These are phyloP conservation scores for Starmerella sp. DNA, from an alignment of 805 yeast genomes.

Conservation along the genomic window DNA sequence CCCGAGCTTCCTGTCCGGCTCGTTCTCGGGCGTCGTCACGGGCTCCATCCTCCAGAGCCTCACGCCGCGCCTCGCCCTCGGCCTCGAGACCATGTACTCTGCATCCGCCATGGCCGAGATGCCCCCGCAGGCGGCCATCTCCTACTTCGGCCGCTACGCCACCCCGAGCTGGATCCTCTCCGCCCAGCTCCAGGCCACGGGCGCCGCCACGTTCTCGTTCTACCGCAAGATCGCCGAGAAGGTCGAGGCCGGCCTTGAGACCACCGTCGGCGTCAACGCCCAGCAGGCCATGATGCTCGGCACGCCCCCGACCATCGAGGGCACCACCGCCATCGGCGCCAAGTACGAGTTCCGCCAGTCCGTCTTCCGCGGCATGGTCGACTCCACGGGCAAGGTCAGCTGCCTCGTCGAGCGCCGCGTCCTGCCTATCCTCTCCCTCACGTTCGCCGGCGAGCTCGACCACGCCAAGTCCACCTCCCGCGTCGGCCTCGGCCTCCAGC, in stretches of 20 bases:
- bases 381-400: slow-evolving; percentile 80
- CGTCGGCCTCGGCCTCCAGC: slow-evolving; percentile 88
- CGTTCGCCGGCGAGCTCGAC: slow-evolving; percentile 88
- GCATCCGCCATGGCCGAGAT: slow-evolving; percentile 32
- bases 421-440: slow-evolving; percentile 76
- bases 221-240: slow-evolving; percentile 88
- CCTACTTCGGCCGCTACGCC: slow-evolving; percentile 82
- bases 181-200: slow-evolving; percentile 88
- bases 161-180: slow-evolving; percentile 86
- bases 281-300: slow-evolving; percentile 72
- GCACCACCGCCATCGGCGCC: slow-evolving; percentile 87
- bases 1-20: slow-evolving; percentile 66
- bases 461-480: slow-evolving; percentile 68
- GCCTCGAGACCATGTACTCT: slow-evolving; percentile 86
- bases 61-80: slow-evolving; percentile 72
- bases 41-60: slow-evolving; percentile 84
- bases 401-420: slow-evolving; percentile 88
- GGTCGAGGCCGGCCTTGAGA: slow-evolving; percentile 90
- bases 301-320: slow-evolving; percentile 76
- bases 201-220: slow-evolving; percentile 77
- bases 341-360: slow-evolving; percentile 96
- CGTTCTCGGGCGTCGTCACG: slow-evolving; percentile 82
- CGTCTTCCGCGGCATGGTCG: slow-evolving; percentile 88
- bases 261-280: slow-evolving; percentile 40
- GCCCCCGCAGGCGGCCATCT: slow-evolving; percentile 85